phyloP scores from a whole-genome alignment of 2,329 filamentous ascomycete species.

The Fusarium floridanum region DNA sequence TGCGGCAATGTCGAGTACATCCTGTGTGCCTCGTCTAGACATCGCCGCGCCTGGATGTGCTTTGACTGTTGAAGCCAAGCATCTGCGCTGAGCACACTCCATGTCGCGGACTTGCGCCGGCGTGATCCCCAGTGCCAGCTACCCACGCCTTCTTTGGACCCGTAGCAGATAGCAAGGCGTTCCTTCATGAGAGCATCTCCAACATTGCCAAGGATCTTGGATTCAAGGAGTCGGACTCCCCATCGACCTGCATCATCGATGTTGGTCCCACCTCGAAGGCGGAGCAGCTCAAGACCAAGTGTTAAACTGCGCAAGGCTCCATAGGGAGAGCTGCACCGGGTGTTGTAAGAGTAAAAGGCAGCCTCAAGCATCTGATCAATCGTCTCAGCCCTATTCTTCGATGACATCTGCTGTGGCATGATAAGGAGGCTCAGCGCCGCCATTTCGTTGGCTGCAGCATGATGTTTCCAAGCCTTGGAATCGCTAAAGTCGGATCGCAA shows the following conservation, averaged over 20 bases:
- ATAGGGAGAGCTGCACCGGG: conserved; percentile 83
- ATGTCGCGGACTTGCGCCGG: conserved; percentile 87
- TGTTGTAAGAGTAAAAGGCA: conserved; percentile 92
- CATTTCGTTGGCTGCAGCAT: conserved; percentile 97
- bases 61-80: conserved; percentile 85
- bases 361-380: conserved; percentile 91
- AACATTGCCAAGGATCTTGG: conserved; percentile 78
- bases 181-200: conserved; percentile 89
- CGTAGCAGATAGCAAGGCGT: conserved; percentile 86
- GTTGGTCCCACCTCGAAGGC: conserved; percentile 81
- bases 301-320: conserved; percentile 83
- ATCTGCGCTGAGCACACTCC: conserved; percentile 86
- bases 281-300: conserved; percentile 84
- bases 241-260: conserved; percentile 90
- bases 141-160: conserved; percentile 76
- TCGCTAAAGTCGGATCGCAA: conserved; percentile 90
- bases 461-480: conserved; percentile 96
- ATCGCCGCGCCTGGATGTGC: conserved; percentile 81
- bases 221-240: conserved; percentile 84
- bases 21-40: conserved; percentile 76
- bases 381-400: conserved; percentile 83
- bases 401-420: conserved; percentile 76
- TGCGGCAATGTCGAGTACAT: conserved; percentile 66
- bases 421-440: conserved; percentile 86
- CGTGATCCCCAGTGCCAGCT: conserved; percentile 77